Evolutionary conservation across 2,329 filamentous ascomycete species (phyloP).

Genomic region (Huntiella abstrusa): DNA sequence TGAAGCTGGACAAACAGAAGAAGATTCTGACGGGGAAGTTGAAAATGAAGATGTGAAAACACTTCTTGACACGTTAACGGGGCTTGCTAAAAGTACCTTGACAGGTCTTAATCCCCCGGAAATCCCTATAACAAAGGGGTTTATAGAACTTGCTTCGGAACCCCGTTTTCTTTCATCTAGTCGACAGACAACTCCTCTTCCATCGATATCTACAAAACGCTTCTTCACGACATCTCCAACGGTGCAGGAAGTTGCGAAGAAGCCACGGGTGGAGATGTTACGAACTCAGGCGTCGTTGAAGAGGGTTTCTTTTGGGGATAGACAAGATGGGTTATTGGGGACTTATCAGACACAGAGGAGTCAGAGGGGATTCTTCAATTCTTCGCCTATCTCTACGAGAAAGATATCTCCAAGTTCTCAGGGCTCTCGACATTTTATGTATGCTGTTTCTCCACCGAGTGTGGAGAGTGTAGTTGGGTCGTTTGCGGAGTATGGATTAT

Average conservation of each 20-base stretch:
- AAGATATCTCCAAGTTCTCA: no score
- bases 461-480: slow-evolving; percentile 8
- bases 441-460: slow-evolving; percentile 15
- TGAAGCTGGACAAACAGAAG: not conserved
- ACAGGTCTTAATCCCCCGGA: slow-evolving; percentile 19
- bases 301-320: no score
- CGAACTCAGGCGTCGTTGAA: no score
- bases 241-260: not conserved
- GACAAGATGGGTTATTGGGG: no score
- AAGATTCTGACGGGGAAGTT: not conserved
- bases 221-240: slow-evolving; percentile 4
- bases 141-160: slow-evolving; percentile 24
- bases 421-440: not conserved
- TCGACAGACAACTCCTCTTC: no score
- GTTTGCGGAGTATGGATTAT: slow-evolving; percentile 21
- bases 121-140: slow-evolving; percentile 20
- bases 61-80: slow-evolving; percentile 13
- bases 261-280: no score
- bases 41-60: not conserved
- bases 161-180: slow-evolving; percentile 17
- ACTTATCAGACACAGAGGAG: no score
- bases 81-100: slow-evolving; percentile 26
- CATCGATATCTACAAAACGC: slow-evolving; percentile 3
- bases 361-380: no score
- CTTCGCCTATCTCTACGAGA: no score